These are phyloP conservation scores for Lithohypha guttulata DNA, from an alignment of 2,329 filamentous ascomycete species.

Conservation along the genomic window DNA sequence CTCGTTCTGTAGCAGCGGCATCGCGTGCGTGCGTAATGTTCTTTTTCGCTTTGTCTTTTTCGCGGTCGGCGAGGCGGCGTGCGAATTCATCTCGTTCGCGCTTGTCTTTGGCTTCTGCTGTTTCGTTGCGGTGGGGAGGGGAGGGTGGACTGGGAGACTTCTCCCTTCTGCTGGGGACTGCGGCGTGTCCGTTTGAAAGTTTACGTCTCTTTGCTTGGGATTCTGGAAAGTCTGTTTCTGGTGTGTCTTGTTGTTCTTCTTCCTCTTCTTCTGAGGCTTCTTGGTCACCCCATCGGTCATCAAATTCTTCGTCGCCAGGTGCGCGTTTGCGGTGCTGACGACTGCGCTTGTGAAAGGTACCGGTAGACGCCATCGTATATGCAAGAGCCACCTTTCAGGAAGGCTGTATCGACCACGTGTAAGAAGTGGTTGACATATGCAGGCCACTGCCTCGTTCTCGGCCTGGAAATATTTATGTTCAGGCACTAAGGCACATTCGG, in stretches of 20 bases:
- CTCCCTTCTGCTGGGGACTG: slow-evolving; percentile 16
- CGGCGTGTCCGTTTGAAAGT: slow-evolving; percentile 44
- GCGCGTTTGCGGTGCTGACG: slow-evolving; percentile 3
- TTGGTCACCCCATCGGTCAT: slow-evolving; percentile 75
- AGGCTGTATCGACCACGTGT: too few relatives aligned
- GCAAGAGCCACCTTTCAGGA: too few relatives aligned
- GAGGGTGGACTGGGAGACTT: slow-evolving; percentile 28
- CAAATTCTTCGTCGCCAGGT: slow-evolving; percentile 43
- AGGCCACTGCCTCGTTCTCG: too few relatives aligned
- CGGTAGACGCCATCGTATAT: slow-evolving; percentile 5
- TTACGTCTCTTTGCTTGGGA: slow-evolving; percentile 62
- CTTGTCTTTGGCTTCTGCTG: slow-evolving; percentile 53
- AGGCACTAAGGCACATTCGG: too few relatives aligned
- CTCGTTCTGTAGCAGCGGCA: slow-evolving; percentile 48
- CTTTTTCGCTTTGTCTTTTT: slow-evolving; percentile 60
- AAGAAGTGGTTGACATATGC: too few relatives aligned
- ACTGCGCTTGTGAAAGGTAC: slow-evolving; percentile 7
- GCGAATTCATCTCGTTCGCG: slow-evolving; percentile 71
- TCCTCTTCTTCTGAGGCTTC: slow-evolving; percentile 44
- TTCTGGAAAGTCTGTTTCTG: slow-evolving; percentile 47
- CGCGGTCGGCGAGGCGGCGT: slow-evolving; percentile 61
- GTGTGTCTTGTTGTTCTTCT: slow-evolving; percentile 40
- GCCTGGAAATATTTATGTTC: too few relatives aligned
- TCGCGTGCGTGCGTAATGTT: slow-evolving; percentile 51
- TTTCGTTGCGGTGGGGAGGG: slow-evolving; percentile 42